Evolutionary conservation across 1,139 yeast genomes (phyloP), one percentile per base, ranked within the genome.

Genomic region (Martiniozyma asiatica): DNA sequence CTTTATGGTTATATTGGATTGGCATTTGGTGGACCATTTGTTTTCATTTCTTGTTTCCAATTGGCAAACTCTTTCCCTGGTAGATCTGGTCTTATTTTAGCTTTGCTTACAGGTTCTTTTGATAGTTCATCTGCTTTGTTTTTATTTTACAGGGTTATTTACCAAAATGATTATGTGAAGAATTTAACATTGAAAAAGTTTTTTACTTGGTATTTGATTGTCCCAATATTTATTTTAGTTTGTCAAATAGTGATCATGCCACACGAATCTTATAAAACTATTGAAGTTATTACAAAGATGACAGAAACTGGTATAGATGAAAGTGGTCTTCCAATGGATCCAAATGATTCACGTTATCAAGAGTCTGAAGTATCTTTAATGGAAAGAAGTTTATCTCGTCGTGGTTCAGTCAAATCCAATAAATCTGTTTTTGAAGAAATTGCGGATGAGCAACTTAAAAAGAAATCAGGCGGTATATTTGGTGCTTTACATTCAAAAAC

Each of bases 221-320:
- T 84, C 3, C 94, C 97, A 0, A 34, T 71, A 0, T 79, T 82
- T 49, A 82, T 85, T 28, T 55, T 80, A 9, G 25, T 72, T 1
- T 80, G 89, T 43, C 94, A 84, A 52, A 22, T 77, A 7, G 61
- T 73, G 23, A 58, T 85, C 18, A 84, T 87, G 95, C 96, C 96
- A 6, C 58, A 48, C 15, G 68, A 70, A 29, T 73, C 87, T 2
- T 81, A 81, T 55, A 78, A 78, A 48, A 75, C 87, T 1, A 59
- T 72, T 24, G 82, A 75, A 2, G 65, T 72, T 1, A 63, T 77
- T 34, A 79, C 79, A 15, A 73, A 75, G 44, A 63, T 77, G 31
- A 73, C 73, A 6, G 76, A 74, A 44, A 77, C 77, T 31, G 82
- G 81, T 11, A 61, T 76, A 16, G 84, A 77, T 53, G 82, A 76